Conservation (phyloP, 2,329 filamentous ascomycete species). For the Trichoderma pleuroti region DNA sequence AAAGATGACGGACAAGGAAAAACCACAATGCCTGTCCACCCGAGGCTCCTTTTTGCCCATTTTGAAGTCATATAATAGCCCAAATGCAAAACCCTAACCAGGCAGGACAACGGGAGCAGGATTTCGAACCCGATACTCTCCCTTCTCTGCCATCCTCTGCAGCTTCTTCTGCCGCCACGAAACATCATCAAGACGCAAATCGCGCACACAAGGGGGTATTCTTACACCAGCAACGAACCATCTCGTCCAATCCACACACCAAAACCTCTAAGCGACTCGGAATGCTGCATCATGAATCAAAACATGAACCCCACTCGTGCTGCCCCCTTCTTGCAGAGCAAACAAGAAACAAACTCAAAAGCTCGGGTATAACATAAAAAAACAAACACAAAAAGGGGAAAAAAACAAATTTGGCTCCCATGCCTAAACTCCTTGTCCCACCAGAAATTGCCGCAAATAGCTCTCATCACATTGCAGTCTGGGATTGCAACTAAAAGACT, state of each 20-base stretch:
- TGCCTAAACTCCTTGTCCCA: conserved; percentile 22
- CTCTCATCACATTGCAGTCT: conserved; percentile 1
- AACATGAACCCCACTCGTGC: conserved; percentile 9
- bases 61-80: conserved; percentile 15
- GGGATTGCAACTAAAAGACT: background rate
- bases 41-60: conserved; percentile 10
- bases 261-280: conserved; percentile 15
- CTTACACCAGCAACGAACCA: conserved; percentile 11
- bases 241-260: conserved; percentile 12
- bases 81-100: background rate
- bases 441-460: background rate
- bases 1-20: background rate
- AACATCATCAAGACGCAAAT: conserved; percentile 18
- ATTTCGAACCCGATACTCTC: background rate
- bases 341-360: conserved; percentile 17
- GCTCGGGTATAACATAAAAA: conserved; percentile 21
- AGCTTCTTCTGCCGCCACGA: background rate
- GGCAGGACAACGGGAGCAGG: background rate
- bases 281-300: conserved; percentile 19
- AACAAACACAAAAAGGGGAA: background rate
- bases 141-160: background rate
- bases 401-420: conserved; percentile 5
- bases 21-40: background rate
- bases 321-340: conserved; percentile 9
- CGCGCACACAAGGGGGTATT: conserved; percentile 7